Base-by-base conservation (phyloP, 2,329 filamentous ascomycete species). In the Albifimbria verrucaria region DNA sequence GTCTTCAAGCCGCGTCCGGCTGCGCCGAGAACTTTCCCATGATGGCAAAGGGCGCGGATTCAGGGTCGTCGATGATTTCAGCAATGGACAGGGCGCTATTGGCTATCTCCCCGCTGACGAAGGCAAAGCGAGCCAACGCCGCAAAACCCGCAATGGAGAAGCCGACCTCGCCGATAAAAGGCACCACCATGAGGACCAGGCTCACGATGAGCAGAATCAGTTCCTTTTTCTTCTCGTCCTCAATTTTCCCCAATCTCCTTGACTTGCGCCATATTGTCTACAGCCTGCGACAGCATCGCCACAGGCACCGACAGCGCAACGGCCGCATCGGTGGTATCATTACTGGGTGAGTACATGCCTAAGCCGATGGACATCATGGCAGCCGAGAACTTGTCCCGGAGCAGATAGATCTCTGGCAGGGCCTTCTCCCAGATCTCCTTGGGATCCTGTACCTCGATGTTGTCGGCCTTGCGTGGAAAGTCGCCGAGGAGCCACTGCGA, bases 101-200 rank as follows among this genome's bases (percentile, higher is more conserved):
- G 1, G 60, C 65, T 1, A 53, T 58, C 39, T 60, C 57, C 2
- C 55, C 58, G 11, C 61, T 46, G 2, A 66, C 57, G 1, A 58
- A 25, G 1, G 56, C 56, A 3, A 49, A 50, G 2, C 49, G 23
- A 4, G 58, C 58, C 1, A 63, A 52, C 7, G 32, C 26, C 18
- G 45, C 49, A 21, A 60, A 28, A 5, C 42, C 42, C 7, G 42
- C 18, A 7, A 44, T 5, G 4, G 42, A 21, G 15, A 44, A 23
- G 42, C 15, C 22, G 39, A 44, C 49, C 55, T 79, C 77, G 46
- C 75, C 77, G 18, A 79, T 53, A 55, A 80, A 76, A 17, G 78
- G 78, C 17, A 80, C 65, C n/a, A 80, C 65, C 26, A 77, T 74
- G 52, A 81, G 68, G 48, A 74, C 44, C 52, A 77, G 75, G 55